phyloP scores from a whole-genome alignment of 257 asterid genomes.

The Galeopsis tetrahit region DNA sequence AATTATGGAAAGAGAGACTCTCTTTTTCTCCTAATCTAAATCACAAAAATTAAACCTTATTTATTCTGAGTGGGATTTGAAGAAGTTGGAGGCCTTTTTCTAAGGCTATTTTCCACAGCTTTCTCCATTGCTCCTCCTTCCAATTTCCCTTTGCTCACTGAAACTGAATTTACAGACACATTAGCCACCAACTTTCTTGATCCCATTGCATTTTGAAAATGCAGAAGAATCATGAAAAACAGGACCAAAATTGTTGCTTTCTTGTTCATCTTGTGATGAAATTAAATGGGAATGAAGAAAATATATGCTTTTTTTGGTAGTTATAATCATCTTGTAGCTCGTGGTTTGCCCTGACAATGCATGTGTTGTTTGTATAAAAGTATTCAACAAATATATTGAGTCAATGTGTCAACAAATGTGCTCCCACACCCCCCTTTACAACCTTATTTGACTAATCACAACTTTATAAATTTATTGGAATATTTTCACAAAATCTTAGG shows the following conservation, averaged over 20 bases:
- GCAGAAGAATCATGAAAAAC: conserved; percentile 39
- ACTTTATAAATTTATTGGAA: not conserved
- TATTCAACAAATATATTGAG: conserved; percentile 16
- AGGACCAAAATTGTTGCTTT: conserved; percentile 40
- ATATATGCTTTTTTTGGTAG: conserved; percentile 1
- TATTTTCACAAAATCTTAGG: conserved; percentile 1
- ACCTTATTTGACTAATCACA: conserved; percentile 30
- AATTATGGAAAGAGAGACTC: conserved; percentile 34
- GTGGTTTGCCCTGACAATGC: conserved; percentile 48
- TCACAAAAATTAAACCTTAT: conserved; percentile 1
- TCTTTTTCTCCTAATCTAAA: conserved; percentile 24
- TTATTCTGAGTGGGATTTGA: conserved; percentile 64
- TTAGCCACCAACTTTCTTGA: conserved; percentile 44
- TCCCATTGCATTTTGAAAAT: conserved; percentile 19
- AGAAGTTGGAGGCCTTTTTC: conserved; percentile 52
- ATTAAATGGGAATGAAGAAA: conserved; percentile 26
- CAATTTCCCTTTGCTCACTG: conserved; percentile 36
- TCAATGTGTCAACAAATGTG: conserved; percentile 36
- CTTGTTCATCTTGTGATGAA: conserved; percentile 36
- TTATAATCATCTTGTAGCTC: conserved; percentile 31
- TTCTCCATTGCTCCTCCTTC: conserved; percentile 40
- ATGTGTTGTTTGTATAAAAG: conserved; percentile 40
- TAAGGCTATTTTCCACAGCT: conserved; percentile 52
- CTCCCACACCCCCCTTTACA: conserved; percentile 12
- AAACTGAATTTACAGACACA: conserved; percentile 32